These are phyloP conservation scores for Gentiana dahurica DNA, from an alignment of 257 asterid species.

Conservation along the genomic window DNA sequence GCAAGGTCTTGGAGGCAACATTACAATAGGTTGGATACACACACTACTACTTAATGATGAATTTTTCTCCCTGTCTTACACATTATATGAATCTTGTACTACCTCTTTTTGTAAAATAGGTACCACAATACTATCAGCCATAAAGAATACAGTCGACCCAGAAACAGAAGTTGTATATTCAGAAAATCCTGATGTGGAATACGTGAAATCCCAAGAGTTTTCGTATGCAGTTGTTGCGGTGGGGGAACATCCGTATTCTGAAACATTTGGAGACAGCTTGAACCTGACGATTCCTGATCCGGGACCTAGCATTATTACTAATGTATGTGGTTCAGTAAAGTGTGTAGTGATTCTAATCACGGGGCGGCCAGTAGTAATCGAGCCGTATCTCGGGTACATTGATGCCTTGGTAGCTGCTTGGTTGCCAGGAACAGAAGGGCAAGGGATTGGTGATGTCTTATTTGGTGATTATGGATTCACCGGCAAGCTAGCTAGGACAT, in stretches of 20 bases:
- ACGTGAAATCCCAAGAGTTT: constrained; percentile 13
- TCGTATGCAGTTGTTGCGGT: constrained; percentile 16
- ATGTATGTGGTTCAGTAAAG: constrained; percentile 8
- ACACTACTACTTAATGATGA: neutral
- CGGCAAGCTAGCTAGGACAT: constrained; percentile 17
- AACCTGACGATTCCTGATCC: constrained; percentile 21
- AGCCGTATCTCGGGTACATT: constrained; percentile 14
- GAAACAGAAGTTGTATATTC: constrained; percentile 16
- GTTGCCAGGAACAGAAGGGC: constrained; percentile 25
- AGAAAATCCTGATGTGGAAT: constrained; percentile 15
- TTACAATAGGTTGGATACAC: constrained; percentile 10
- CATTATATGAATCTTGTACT: too few species aligned
- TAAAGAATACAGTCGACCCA: constrained; percentile 10
- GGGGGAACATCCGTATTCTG: constrained; percentile 23
- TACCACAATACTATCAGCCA: constrained; percentile 18
- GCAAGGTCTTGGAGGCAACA: constrained; percentile 26
- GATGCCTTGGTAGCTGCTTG: constrained; percentile 23
- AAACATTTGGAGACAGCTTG: constrained; percentile 17
- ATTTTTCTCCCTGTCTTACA: neutral
- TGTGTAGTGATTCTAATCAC: constrained; percentile 18
- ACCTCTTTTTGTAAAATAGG: constrained; percentile 3
- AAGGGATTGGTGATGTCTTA: constrained; percentile 20
- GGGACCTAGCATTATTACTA: constrained; percentile 13
- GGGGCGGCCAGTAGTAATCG: constrained; percentile 19
- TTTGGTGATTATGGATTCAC: constrained; percentile 19